phyloP scores from a whole-genome alignment of 306 rosid genomes.

The Carpinus fangiana region DNA sequence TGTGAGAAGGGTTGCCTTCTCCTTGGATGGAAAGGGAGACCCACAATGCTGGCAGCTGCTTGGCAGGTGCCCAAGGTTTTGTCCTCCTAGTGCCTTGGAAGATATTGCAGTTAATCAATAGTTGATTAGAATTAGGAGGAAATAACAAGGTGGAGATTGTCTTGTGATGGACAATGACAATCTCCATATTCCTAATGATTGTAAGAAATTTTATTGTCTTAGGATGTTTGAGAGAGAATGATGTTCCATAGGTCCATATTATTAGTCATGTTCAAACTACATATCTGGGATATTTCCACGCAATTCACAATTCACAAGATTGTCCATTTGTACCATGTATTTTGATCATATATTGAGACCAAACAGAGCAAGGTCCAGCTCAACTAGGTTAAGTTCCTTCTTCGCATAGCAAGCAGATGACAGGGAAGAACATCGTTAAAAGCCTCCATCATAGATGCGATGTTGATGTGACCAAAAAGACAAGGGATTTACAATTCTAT shows the following conservation, averaged over 20 bases:
- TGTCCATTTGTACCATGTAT: too few relatives aligned
- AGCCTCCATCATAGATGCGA: too few relatives aligned
- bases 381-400: too few relatives aligned
- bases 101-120: conserved; percentile 1
- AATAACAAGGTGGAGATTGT: conserved; percentile 18
- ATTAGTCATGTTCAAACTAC: neutral
- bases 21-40: conserved; percentile 81
- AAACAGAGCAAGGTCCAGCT: too few relatives aligned
- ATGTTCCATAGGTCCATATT: neutral
- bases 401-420: too few relatives aligned
- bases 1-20: conserved; percentile 64
- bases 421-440: too few relatives aligned
- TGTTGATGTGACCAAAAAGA: neutral
- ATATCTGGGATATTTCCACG: neutral
- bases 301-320: neutral
- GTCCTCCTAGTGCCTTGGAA: conserved; percentile 17
- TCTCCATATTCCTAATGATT: neutral
- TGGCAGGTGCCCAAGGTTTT: conserved; percentile 57
- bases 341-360: too few relatives aligned
- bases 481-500: neutral
- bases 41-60: conserved; percentile 74
- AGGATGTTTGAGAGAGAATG: neutral
- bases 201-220: neutral
- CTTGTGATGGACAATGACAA: neutral
- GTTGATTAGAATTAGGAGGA: conserved; percentile 10